Conservation (phyloP, 2,329 filamentous ascomycete species). For the Dactylellina parvicollis region DNA sequence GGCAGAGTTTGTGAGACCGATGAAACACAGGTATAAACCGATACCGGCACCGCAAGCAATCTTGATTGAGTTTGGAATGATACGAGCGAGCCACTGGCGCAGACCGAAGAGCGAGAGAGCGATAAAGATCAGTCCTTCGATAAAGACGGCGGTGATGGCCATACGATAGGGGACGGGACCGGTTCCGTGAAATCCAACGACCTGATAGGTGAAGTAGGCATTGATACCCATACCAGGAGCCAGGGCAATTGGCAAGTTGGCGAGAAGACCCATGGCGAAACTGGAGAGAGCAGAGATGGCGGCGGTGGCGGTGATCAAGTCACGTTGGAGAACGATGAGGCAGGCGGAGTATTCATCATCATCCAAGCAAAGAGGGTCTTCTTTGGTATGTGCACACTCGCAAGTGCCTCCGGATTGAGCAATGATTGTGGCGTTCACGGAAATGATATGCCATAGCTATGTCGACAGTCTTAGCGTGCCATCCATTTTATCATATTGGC, state of each 20-base stretch:
- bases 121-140: conserved; percentile 87
- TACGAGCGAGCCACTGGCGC: conserved; percentile 86
- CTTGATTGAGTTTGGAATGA: conserved; percentile 85
- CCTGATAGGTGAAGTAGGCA: conserved; percentile 82
- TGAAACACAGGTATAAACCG: conserved; percentile 77
- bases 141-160: conserved; percentile 85
- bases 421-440: conserved; percentile 62
- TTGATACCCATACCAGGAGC: conserved; percentile 84
- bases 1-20: conserved; percentile 77
- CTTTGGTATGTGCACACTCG: conserved; percentile 28
- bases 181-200: conserved; percentile 79
- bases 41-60: conserved; percentile 87
- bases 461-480: conserved; percentile 59
- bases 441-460: conserved; percentile 78
- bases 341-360: conserved; percentile 71
- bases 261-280: conserved; percentile 84
- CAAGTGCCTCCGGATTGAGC: conserved; percentile 46
- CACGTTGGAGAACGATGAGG: conserved; percentile 73
- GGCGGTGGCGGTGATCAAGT: conserved; percentile 84
- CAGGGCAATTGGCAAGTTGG: conserved; percentile 78
- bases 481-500: not conserved
- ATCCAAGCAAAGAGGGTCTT: not conserved
- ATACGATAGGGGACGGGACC: conserved; percentile 78
- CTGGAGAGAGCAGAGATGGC: conserved; percentile 80
- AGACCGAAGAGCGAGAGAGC: conserved; percentile 80